phyloP scores from a whole-genome alignment of 768 basidiomycete genomes.

The Rossbeevera mucosa region DNA sequence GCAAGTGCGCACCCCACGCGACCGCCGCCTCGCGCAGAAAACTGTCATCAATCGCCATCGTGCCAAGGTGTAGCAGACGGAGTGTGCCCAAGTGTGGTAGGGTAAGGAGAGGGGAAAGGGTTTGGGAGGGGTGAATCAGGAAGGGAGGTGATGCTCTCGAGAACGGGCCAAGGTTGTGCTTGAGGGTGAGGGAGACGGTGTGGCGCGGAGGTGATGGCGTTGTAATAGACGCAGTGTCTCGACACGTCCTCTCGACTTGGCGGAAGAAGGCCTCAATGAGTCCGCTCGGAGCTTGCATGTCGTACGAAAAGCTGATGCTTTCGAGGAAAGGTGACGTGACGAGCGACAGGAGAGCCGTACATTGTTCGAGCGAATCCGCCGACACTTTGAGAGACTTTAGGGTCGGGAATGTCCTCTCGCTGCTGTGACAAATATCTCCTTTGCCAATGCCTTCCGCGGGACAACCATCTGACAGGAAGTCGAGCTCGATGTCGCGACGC shows the following conservation, averaged over 20 bases:
- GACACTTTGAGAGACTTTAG: slow-evolving; percentile 23
- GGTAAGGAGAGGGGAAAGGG: slow-evolving; percentile 21
- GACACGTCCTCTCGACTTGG: slow-evolving; percentile 20
- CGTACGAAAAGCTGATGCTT: slow-evolving; percentile 24
- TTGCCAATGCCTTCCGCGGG: background rate
- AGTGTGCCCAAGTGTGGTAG: slow-evolving; percentile 19
- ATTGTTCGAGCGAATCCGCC: slow-evolving; percentile 26
- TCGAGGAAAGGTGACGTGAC: slow-evolving; percentile 22
- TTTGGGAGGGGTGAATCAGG: slow-evolving; percentile 22
- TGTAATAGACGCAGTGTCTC: background rate
- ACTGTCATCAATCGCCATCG: slow-evolving; percentile 24
- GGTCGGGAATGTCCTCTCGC: slow-evolving; percentile 17
- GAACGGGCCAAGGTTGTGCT: slow-evolving; percentile 22
- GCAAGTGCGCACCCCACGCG: slow-evolving; percentile 25
- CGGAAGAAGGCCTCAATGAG: slow-evolving; percentile 22
- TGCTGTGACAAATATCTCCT: background rate
- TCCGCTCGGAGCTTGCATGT: slow-evolving; percentile 21
- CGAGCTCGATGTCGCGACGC: slow-evolving; percentile 14
- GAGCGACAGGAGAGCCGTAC: slow-evolving; percentile 23
- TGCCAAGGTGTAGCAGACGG: slow-evolving; percentile 24
- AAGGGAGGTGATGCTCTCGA: slow-evolving; percentile 22
- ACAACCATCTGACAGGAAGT: slow-evolving; percentile 12
- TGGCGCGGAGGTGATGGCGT: background rate
- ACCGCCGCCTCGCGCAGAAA: slow-evolving; percentile 24
- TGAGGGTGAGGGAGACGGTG: slow-evolving; percentile 23